Evolutionary conservation across 192 early-diverging fungal species (phyloP), one percentile per base, ranked within the genome.

Genomic region (Lunasporangiospora selenospora): DNA sequence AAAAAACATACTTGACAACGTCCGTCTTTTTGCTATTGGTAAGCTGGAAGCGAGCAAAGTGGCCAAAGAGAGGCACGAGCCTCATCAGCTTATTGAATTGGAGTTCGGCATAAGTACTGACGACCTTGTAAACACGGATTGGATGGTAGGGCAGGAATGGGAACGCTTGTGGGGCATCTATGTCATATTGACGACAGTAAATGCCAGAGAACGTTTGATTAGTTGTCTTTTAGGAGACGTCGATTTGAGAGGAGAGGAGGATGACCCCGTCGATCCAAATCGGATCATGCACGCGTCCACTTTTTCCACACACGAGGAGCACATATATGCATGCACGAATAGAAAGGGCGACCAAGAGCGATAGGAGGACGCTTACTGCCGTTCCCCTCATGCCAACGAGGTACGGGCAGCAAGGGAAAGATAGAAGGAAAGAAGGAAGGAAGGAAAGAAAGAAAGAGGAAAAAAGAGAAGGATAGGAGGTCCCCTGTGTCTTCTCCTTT

Each of bases 21-120:
- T 73, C 67, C 19, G 67, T 73, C 47, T 73, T 73, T 21, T 73
- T 73, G 48, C 60, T 44, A 39, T 73, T 73, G 45, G 67, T 73
- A 48, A 73, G 67, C 34, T 73, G 67, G 60, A 73, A 73, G 19
- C 67, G 67, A 5, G 67, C 67, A 56, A 73, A 73, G 39, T 73
- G 67, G 10, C 67, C 67, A 58, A 73, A 73, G 30, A 73, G 42
- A 7, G 67, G 67, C 46, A 73, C 60, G 26, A 73, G 53, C 7
- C 67, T 52, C 67, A 62, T 73, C 12, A 73, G 53, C 49, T 73
- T 73, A 42, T 55, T 73, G 33, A 58, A 45, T 54, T 73, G 67
- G 32, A 73, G 39, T 15, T 54, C 45, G 4, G 67, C 60, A 73
- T 73, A 73, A 5, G 67, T 73, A 54, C 53, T 62, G 40, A 73